These are phyloP conservation scores for Coccomyxa subellipsoidea DNA, from an alignment of 163 green algal species.

Conservation along the genomic window DNA sequence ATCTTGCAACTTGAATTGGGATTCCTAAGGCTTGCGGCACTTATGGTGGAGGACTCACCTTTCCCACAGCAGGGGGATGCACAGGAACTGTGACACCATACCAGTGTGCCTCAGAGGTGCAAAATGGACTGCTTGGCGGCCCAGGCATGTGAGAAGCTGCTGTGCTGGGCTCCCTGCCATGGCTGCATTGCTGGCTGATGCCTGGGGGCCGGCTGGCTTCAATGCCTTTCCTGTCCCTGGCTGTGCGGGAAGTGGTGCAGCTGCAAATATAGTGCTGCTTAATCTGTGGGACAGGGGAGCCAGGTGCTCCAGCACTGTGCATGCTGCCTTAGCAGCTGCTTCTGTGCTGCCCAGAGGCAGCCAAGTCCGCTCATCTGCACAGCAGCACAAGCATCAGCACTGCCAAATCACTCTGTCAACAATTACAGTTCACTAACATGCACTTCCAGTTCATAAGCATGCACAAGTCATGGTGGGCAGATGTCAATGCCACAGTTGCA, in stretches of 20 bases:
- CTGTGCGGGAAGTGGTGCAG: not conserved
- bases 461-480: too few species aligned
- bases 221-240: not conserved
- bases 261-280: not conserved
- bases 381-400: not conserved
- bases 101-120: not conserved
- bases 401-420: not conserved
- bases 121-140: not conserved
- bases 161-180: not conserved
- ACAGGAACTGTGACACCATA: conserved; percentile 11
- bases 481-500: too few species aligned
- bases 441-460: not conserved
- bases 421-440: too few species aligned
- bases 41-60: not conserved
- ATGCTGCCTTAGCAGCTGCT: not conserved
- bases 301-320: not conserved
- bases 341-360: not conserved
- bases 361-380: not conserved
- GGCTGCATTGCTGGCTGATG: not conserved
- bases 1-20: too few species aligned
- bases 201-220: not conserved
- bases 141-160: not conserved
- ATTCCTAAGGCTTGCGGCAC: too few species aligned
- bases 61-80: conserved; percentile 21
- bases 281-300: not conserved